Evolutionary conservation across 768 basidiomycete species (phyloP).

Genomic region (Calocybe indica): DNA sequence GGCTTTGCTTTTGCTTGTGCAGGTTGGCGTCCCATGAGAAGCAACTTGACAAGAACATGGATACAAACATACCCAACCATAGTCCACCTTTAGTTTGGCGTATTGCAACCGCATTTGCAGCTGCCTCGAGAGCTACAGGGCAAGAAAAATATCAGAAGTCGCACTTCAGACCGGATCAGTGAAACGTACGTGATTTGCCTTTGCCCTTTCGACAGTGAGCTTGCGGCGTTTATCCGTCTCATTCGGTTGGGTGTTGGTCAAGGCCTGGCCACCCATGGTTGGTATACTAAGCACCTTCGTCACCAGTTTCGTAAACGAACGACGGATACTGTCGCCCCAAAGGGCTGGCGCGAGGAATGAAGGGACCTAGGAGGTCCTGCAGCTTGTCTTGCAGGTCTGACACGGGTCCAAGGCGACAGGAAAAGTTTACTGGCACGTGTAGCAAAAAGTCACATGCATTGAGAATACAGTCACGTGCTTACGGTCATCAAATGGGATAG

Average conservation of each 20-base stretch:
- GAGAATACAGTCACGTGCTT: constrained; percentile 11
- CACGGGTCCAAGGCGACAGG: constrained; percentile 8
- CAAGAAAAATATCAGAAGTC: background rate
- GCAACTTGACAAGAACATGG: background rate
- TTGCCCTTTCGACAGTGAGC: constrained; percentile 48
- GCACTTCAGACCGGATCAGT: background rate
- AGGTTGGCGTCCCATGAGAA: constrained; percentile 2
- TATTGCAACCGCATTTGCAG: constrained; percentile 72
- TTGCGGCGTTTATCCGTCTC: constrained; percentile 41
- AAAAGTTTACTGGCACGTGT: constrained; percentile 16
- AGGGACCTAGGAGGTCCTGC: too few relatives aligned
- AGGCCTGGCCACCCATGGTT: constrained; percentile 27
- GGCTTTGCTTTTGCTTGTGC: constrained; percentile 62
- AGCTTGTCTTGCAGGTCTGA: background rate
- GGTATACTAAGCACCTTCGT: background rate
- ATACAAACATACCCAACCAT: constrained; percentile 62
- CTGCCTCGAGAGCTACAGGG: constrained; percentile 57
- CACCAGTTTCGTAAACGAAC: background rate
- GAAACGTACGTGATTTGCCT: constrained; percentile 47
- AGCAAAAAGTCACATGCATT: constrained; percentile 12
- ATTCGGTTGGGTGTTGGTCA: constrained; percentile 18
- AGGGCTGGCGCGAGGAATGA: background rate
- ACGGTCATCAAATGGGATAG: background rate
- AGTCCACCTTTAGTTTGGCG: constrained; percentile 72
- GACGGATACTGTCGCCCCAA: background rate